These are phyloP conservation scores for Truncatella angustata DNA, from an alignment of 2,329 filamentous ascomycete genomes.

Conservation along the genomic window DNA sequence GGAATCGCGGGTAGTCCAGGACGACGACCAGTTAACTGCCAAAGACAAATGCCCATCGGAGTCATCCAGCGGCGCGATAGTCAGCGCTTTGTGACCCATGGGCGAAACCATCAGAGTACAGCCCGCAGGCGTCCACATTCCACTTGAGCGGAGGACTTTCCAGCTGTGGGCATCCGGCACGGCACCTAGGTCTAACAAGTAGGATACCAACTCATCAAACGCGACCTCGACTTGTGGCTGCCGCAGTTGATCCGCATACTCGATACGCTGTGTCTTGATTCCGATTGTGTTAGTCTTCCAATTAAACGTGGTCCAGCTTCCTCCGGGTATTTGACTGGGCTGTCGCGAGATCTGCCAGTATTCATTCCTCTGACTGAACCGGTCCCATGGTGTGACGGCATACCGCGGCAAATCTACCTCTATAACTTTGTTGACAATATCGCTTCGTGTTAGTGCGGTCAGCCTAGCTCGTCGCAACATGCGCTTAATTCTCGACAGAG, in stretches of 20 bases:
- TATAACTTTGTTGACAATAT: slow-evolving; percentile 64
- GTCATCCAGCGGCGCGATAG: slow-evolving; percentile 55
- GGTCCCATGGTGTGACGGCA: slow-evolving; percentile 59
- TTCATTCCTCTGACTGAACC: slow-evolving; percentile 47
- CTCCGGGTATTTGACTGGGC: slow-evolving; percentile 55
- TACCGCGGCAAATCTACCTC: slow-evolving; percentile 66
- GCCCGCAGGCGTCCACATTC: slow-evolving; percentile 60
- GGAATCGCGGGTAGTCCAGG: slow-evolving; percentile 52
- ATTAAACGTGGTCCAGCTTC: slow-evolving; percentile 64
- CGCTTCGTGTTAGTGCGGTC: slow-evolving; percentile 59
- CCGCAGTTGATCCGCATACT: slow-evolving; percentile 57
- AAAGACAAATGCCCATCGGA: slow-evolving; percentile 60
- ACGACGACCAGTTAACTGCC: slow-evolving; percentile 52
- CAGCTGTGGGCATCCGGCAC: slow-evolving; percentile 59
- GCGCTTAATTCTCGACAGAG: slow-evolving; percentile 58
- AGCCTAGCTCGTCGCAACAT: slow-evolving; percentile 56
- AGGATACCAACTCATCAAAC: slow-evolving; percentile 60
- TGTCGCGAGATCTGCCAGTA: slow-evolving; percentile 58
- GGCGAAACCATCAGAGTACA: slow-evolving; percentile 55
- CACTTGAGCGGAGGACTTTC: slow-evolving; percentile 53
- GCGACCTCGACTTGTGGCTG: slow-evolving; percentile 51
- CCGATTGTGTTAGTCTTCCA: slow-evolving; percentile 64
- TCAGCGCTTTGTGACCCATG: slow-evolving; percentile 48
- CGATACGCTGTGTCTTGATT: slow-evolving; percentile 59
- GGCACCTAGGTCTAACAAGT: slow-evolving; percentile 62